A percentile compares a stretch with the other conserved stretches of the same genome.
phyloP scores from a whole-genome alignment of 2,329 filamentous ascomycete genomes.

The Daldinia eschscholtzii region DNA sequence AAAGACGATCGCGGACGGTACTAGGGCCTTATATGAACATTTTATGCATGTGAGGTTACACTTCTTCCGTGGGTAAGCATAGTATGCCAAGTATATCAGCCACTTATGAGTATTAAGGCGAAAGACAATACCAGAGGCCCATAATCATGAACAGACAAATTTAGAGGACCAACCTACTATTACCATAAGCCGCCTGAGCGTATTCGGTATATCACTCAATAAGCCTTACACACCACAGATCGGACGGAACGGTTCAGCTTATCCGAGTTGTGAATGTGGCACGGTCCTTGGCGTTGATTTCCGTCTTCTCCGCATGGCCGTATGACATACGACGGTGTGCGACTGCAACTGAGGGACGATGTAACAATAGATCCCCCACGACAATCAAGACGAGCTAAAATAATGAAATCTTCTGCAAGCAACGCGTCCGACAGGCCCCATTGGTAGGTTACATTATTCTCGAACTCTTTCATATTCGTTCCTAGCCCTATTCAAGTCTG shows the following conservation, averaged over 20 bases:
- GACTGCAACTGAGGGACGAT: not conserved
- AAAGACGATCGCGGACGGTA: not conserved
- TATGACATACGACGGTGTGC: not conserved
- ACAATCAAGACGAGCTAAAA: not conserved
- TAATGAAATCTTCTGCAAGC: slow-evolving; percentile 5
- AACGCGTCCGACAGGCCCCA: not conserved
- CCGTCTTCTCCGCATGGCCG: not conserved
- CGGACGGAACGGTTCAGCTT: not conserved
- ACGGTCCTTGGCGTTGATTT: not conserved
- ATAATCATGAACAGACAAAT: not conserved
- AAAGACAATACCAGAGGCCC: not conserved
- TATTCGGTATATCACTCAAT: not conserved
- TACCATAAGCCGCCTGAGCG: not conserved
- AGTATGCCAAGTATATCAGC: not conserved
- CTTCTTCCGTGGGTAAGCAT: not conserved
- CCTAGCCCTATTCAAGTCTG: not conserved
- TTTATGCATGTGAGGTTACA: not conserved
- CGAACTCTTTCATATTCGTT: not conserved
- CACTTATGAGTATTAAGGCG: not conserved
- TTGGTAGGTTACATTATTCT: not conserved
- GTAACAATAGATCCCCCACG: not conserved
- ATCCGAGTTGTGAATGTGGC: not conserved
- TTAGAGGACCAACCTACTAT: not conserved
- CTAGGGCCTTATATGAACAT: not conserved
- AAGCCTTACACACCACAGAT: not conserved